Evolutionary conservation across 306 rosid genomes (phyloP).

Genomic region (Carpinus fangiana): DNA sequence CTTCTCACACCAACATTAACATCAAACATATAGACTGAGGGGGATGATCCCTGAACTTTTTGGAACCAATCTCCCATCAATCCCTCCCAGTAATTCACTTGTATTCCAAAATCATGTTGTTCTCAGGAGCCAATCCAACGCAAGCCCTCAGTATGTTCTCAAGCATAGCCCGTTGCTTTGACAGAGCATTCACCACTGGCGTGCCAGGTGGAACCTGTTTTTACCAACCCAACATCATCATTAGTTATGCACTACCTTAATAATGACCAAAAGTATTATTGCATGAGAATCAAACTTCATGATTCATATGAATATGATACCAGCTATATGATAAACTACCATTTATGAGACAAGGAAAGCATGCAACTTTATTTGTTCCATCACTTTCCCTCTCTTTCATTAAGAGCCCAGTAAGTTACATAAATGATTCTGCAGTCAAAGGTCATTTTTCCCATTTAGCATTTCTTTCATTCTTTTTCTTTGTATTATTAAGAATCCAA

Average conservation of each 20-base stretch:
- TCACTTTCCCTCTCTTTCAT: slow-evolving; percentile 7
- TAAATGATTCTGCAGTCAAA: background rate
- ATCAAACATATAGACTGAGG: slow-evolving; percentile 11
- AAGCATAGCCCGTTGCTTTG: slow-evolving; percentile 98
- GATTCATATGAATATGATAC: background rate
- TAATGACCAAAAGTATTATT: too few relatives aligned
- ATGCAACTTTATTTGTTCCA: slow-evolving; percentile 4
- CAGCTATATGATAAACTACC: background rate
- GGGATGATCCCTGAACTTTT: slow-evolving; percentile 9
- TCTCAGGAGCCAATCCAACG: slow-evolving; percentile 98
- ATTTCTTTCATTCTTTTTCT: background rate
- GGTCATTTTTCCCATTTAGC: background rate
- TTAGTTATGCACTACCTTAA: background rate
- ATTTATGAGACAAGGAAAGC: background rate
- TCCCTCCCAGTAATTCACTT: slow-evolving; percentile 51
- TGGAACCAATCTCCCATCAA: slow-evolving; percentile 15
- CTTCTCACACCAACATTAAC: slow-evolving; percentile 35
- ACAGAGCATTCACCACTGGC: slow-evolving; percentile 95
- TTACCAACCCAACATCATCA: slow-evolving; percentile 16
- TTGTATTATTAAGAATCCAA: too few relatives aligned
- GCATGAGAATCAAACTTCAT: background rate
- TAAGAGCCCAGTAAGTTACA: background rate
- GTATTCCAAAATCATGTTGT: slow-evolving; percentile 98
- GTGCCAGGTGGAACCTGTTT: slow-evolving; percentile 97
- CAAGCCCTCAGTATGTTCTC: slow-evolving; percentile 96